These are phyloP conservation scores for Tylopilus plumbeoviolaceoides DNA, from an alignment of 768 basidiomycete genomes.

Conservation along the genomic window DNA sequence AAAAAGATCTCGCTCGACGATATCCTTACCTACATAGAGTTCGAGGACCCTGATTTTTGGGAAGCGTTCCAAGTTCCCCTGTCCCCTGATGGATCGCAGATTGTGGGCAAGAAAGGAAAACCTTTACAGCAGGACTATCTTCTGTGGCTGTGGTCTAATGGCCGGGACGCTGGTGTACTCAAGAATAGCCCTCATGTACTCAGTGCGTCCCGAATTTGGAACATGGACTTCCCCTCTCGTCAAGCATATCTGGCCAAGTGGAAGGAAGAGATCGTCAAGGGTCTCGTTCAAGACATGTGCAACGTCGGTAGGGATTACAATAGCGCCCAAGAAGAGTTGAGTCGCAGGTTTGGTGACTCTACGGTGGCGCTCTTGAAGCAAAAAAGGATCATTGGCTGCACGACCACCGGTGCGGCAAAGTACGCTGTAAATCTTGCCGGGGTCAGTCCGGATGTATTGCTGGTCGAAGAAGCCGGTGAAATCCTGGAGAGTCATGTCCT, in stretches of 20 bases:
- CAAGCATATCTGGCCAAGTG: conserved; percentile 29
- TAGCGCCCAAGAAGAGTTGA: conserved; percentile 32
- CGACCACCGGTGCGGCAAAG: conserved; percentile 68
- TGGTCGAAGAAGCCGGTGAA: conserved; percentile 74
- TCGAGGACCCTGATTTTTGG: conserved; percentile 43
- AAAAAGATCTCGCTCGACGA: conserved; percentile 18
- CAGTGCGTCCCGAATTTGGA: conserved; percentile 34
- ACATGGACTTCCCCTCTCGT: conserved; percentile 31
- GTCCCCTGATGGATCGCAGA: conserved; percentile 39
- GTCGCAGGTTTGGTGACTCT: conserved; percentile 34
- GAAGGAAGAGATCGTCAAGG: conserved; percentile 34
- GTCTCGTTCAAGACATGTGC: conserved; percentile 34
- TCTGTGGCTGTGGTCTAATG: conserved; percentile 43
- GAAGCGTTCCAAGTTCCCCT: conserved; percentile 45
- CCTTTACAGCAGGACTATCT: conserved; percentile 39
- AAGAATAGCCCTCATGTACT: conserved; percentile 13
- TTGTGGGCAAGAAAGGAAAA: conserved; percentile 39
- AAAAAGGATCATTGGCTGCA: conserved; percentile 65
- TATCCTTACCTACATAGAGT: conserved; percentile 48
- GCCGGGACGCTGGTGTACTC: conserved; percentile 44
- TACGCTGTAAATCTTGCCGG: conserved; percentile 46
- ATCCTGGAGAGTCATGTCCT: conserved; percentile 67
- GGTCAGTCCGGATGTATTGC: conserved; percentile 46
- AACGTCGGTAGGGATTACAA: conserved; percentile 40
- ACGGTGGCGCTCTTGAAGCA: conserved; percentile 34